Conservation (phyloP, 805 yeast genomes). For the Ogataea paraovalis region DNA sequence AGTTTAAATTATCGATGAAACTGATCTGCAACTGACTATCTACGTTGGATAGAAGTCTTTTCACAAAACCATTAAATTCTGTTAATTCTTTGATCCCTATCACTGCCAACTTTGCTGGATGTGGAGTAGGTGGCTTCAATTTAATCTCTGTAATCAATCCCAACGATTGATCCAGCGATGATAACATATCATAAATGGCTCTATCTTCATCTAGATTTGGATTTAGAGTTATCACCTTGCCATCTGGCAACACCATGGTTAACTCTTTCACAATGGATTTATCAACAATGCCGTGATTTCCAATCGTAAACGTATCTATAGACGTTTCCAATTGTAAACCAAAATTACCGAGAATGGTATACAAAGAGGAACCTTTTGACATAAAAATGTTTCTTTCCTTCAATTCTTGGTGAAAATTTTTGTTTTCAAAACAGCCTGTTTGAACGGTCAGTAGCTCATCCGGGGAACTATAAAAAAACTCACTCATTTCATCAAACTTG, state of each 20-base stretch:
- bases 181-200: conserved; percentile 12
- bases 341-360: conserved; percentile 16
- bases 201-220: conserved; percentile 1
- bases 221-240: conserved; percentile 12
- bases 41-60: not conserved
- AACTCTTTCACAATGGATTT: conserved; percentile 8
- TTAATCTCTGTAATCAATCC: conserved; percentile 19
- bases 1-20: conserved; percentile 8
- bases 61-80: conserved; percentile 9
- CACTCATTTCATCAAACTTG: conserved; percentile 14
- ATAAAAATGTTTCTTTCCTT: conserved; percentile 3
- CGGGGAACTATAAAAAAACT: conserved; percentile 3
- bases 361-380: conserved; percentile 9
- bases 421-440: conserved; percentile 1
- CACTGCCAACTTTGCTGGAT: conserved; percentile 9
- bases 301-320: conserved; percentile 7
- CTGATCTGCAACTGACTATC: conserved; percentile 3
- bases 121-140: conserved; percentile 2
- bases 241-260: conserved; percentile 29
- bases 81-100: conserved; percentile 17
- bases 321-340: conserved; percentile 13
- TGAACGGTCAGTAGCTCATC: conserved; percentile 3
- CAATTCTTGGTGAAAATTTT: conserved; percentile 1
- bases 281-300: conserved; percentile 7
- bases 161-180: conserved; percentile 9